A percentile compares a stretch with the other conserved stretches of the same genome.
phyloP scores from a whole-genome alignment of 2,329 filamentous ascomycete species.

The Stemphylium beticola region DNA sequence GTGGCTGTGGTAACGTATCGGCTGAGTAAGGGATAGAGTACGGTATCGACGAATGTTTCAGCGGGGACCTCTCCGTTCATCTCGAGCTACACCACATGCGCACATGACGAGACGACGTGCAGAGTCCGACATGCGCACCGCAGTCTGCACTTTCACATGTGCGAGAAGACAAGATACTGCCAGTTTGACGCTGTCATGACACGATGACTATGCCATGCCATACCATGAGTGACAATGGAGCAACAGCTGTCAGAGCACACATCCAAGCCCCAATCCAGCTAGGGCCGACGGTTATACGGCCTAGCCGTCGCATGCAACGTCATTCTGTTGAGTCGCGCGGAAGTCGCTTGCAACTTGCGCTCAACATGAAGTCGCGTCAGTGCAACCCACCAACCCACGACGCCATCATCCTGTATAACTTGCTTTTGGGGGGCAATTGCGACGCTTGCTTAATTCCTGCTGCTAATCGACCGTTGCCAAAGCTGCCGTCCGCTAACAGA shows the following conservation, averaged over 20 bases:
- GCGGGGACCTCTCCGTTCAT: not conserved
- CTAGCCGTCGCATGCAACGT: conserved; percentile 15
- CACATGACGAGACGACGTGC: conserved; percentile 1
- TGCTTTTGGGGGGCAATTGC: conserved; percentile 6
- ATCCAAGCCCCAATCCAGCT: conserved; percentile 3
- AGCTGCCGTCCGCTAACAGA: not conserved
- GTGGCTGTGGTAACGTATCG: conserved; percentile 6
- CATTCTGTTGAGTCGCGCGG: conserved; percentile 13
- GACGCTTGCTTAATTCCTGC: conserved; percentile 4
- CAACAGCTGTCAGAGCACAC: too few species aligned
- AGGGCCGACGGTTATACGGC: conserved; percentile 11
- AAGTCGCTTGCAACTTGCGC: conserved; percentile 1
- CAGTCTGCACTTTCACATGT: not conserved
- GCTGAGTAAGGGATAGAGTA: conserved; percentile 17
- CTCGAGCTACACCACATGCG: conserved; percentile 5
- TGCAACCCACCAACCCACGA: conserved; percentile 3
- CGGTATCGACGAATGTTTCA: not conserved
- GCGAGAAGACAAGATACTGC: too few species aligned
- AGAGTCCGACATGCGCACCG: conserved; percentile 1
- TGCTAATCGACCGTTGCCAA: not conserved
- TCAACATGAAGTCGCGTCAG: conserved; percentile 1
- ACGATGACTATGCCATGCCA: too few species aligned
- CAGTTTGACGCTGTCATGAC: too few species aligned
- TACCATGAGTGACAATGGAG: not conserved
- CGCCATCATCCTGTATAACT: not conserved